A percentile compares a stretch with the other conserved stretches of the same genome.
phyloP scores from a whole-genome alignment of 768 basidiomycete species.

The Postia placenta region DNA sequence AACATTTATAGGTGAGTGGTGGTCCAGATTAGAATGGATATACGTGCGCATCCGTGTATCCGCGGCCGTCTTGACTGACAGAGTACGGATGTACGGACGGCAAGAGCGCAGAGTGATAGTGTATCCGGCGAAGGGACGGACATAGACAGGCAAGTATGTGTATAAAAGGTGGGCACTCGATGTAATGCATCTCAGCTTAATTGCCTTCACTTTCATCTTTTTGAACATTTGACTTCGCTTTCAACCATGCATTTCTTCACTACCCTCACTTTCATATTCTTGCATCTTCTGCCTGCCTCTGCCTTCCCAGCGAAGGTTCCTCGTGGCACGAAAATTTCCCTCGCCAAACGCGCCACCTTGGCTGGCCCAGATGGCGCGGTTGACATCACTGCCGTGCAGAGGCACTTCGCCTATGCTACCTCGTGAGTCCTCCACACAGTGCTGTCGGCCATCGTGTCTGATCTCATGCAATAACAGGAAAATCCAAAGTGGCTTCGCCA shows the following conservation, averaged over 20 bases:
- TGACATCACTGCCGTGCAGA: conserved; percentile 18
- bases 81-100: too few species aligned
- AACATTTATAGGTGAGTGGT: background rate
- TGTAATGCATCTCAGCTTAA: background rate
- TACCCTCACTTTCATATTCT: conserved; percentile 1
- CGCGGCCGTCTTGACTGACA: background rate
- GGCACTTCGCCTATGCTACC: conserved; percentile 16
- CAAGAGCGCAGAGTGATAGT: background rate
- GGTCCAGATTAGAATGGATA: background rate
- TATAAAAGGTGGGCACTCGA: background rate
- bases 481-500: conserved; percentile 34
- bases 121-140: background rate
- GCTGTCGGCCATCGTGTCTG: background rate
- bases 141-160: background rate
- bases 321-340: conserved; percentile 19
- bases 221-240: background rate
- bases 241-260: conserved; percentile 2
- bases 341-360: conserved; percentile 22
- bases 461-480: conserved; percentile 29
- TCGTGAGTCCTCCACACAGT: conserved; percentile 18
- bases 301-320: conserved; percentile 9
- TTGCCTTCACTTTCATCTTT: background rate
- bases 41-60: background rate
- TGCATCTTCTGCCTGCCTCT: background rate
- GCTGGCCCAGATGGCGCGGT: conserved; percentile 22